These are phyloP conservation scores for Colletotrichum aenigma DNA, from an alignment of 2,329 filamentous ascomycete genomes.

Conservation along the genomic window DNA sequence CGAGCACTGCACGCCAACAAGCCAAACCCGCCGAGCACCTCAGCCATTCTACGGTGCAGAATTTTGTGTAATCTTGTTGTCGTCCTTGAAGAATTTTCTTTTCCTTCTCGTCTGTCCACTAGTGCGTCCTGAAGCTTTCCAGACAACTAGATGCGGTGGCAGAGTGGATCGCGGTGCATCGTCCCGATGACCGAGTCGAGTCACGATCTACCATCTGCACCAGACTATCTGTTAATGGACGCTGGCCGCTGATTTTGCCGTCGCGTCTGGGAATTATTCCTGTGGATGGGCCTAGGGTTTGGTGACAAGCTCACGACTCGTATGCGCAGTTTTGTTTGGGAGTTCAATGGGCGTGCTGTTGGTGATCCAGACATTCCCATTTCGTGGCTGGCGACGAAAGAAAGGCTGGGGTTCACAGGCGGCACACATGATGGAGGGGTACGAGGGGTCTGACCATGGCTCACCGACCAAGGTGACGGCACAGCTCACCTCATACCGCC, in stretches of 20 bases:
- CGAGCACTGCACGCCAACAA: not conserved
- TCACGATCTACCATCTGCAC: not conserved
- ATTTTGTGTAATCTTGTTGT: conserved; percentile 1
- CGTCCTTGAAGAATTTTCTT: conserved; percentile 18
- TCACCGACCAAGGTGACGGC: conserved; percentile 8
- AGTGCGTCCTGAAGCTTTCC: not conserved
- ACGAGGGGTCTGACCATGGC: conserved; percentile 3
- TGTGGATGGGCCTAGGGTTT: not conserved
- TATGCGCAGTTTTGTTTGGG: not conserved
- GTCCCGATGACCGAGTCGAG: not conserved
- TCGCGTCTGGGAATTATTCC: not conserved
- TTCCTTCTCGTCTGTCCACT: not conserved
- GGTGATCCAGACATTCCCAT: not conserved
- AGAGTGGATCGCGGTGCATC: not conserved
- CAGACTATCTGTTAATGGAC: not conserved
- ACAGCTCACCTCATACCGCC: conserved; percentile 7
- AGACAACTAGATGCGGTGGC: not conserved
- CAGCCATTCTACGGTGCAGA: not conserved
- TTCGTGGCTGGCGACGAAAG: not conserved
- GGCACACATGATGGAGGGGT: not conserved
- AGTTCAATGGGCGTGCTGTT: not conserved
- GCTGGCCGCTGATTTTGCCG: not conserved
- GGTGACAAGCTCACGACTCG: not conserved
- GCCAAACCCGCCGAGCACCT: not conserved
- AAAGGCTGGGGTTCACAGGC: not conserved